Evolutionary conservation across 2,329 filamentous ascomycete species (phyloP), one percentile per base, ranked within the genome.

Genomic region (Fusarium graminum): DNA sequence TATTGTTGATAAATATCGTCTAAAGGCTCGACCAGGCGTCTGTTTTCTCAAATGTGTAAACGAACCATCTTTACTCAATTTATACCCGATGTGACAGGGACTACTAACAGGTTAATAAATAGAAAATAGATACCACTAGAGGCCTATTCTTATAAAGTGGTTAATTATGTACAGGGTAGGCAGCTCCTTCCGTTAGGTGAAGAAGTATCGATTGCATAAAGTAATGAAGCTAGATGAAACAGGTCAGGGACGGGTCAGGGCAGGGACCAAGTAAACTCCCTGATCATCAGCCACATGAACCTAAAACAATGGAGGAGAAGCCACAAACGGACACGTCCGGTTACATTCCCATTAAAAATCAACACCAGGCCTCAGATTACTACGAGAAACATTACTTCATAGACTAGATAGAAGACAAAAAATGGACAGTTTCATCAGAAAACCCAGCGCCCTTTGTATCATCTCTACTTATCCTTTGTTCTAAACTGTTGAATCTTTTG

Each of bases 251-350:
- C 38, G 10, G 34, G 41, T 28, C 17, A 30, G 38, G 45, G 39
- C 29, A 32, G 28, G 26, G 34, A 26, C 54, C 19, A 59, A 22
- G 7, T 36, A 36, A 26, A 49, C 19, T 40, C 29, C 25, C n/a
- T 25, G 13, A 19, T 17, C 36, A 41, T 46, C 44, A 62, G 55
- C 53, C 53, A 50, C 39, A 51, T 26, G 40, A 59, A 52, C 32
- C 22, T 39, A 57, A 59, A 57, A 41, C 29, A 34, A 22, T 29
- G 32, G 28, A 19, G 12, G 28, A 32, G 25, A 30, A 51, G 56
- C 43, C 42, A 59, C 32, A 40, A 22, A 38, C 32, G 28, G 42
- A 62, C 38, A 34, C 36, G 29, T 14, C 58, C 41, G 25, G 16
- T 52, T 29, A 42, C 46, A 52, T 56, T 52, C 38, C 44, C 28